These are phyloP conservation scores for Apiospora malaysiana DNA, from an alignment of 2,329 filamentous ascomycete genomes.

Conservation along the genomic window DNA sequence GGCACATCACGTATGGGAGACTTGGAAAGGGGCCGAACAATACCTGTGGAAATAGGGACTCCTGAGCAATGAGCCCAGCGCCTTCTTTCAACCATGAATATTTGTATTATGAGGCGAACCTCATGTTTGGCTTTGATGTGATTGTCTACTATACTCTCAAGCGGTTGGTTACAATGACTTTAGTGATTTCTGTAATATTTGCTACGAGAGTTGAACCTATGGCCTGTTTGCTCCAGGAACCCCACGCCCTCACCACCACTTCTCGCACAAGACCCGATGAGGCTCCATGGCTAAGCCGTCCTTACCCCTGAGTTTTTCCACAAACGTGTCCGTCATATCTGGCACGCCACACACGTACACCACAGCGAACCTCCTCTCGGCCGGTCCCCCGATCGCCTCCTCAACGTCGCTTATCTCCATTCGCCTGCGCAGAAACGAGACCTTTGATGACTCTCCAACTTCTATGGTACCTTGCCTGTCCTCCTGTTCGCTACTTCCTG, in stretches of 20 bases:
- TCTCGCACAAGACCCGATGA: conserved; percentile 61
- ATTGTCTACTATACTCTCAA: no score
- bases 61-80: no score
- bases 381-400: conserved; percentile 43
- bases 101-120: no score
- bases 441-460: not conserved
- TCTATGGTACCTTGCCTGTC: not conserved
- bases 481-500: conserved; percentile 33
- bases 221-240: not conserved
- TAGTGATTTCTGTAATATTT: no score
- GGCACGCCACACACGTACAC: conserved; percentile 74
- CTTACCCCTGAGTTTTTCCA: conserved; percentile 49
- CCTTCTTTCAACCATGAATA: no score
- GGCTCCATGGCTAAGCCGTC: conserved; percentile 46
- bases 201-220: no score
- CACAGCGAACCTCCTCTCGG: conserved; percentile 49
- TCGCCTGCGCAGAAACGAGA: conserved; percentile 40
- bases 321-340: conserved; percentile 71
- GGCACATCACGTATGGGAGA: no score
- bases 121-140: no score
- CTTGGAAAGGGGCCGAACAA: no score
- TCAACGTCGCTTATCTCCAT: conserved; percentile 50
- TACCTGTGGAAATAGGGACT: no score
- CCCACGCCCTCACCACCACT: conserved; percentile 62
- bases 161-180: no score